phyloP scores from a whole-genome alignment of 2,329 filamentous ascomycete genomes.

The Taxawa tesnikishii region DNA sequence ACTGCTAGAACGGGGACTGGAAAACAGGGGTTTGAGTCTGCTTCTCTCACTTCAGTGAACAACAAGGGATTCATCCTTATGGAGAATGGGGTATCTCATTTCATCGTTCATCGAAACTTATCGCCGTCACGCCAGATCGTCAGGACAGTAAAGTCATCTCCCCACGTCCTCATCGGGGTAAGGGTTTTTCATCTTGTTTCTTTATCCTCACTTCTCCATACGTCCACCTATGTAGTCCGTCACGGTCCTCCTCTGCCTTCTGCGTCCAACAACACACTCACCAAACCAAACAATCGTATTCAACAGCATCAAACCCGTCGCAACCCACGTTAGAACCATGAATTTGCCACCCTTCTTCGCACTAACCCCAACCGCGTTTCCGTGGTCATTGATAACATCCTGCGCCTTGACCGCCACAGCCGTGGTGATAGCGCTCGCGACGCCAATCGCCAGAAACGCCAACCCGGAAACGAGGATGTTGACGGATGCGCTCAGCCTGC shows the following conservation, averaged over 20 bases:
- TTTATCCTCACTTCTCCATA: neutral
- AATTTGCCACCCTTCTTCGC: slow-evolving; percentile 42
- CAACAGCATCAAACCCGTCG: slow-evolving; percentile 24
- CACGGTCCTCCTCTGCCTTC: neutral
- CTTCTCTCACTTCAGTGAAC: too few species aligned
- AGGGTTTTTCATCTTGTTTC: too few species aligned
- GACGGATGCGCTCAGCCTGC: slow-evolving; percentile 32
- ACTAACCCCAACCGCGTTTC: slow-evolving; percentile 35
- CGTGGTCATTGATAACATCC: slow-evolving; percentile 41
- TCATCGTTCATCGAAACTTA: too few species aligned
- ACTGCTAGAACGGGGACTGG: too few species aligned
- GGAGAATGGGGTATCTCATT: too few species aligned
- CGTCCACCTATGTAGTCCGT: neutral
- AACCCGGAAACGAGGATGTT: slow-evolving; percentile 38
- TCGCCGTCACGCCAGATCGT: too few species aligned
- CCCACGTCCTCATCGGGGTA: too few species aligned
- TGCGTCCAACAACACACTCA: slow-evolving; percentile 9
- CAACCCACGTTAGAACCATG: slow-evolving; percentile 47
- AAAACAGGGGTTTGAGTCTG: too few species aligned
- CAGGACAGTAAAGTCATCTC: too few species aligned
- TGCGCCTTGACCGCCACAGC: slow-evolving; percentile 45
- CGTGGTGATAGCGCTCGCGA: slow-evolving; percentile 62
- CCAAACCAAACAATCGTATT: slow-evolving; percentile 16
- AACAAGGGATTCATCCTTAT: too few species aligned
- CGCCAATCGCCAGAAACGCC: slow-evolving; percentile 49